These are phyloP conservation scores for Beauveria rudraprayagi DNA, from an alignment of 2,329 filamentous ascomycete species.

Conservation along the genomic window DNA sequence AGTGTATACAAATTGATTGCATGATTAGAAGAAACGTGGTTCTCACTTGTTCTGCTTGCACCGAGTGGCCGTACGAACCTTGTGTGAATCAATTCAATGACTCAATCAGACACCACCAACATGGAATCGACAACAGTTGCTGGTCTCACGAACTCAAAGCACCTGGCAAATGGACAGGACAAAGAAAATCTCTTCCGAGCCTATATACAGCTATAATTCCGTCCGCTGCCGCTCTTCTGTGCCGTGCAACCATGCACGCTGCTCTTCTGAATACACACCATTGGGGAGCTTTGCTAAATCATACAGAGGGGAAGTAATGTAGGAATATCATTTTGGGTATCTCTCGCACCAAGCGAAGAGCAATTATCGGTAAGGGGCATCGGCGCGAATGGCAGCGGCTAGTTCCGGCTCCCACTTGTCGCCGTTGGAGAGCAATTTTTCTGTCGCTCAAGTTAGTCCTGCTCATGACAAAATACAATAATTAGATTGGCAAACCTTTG, in stretches of 20 bases:
- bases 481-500: slow-evolving; percentile 49
- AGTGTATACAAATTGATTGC: background rate
- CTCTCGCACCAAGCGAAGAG: background rate
- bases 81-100: too few species aligned
- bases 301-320: slow-evolving; percentile 8
- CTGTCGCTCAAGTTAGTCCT: slow-evolving; percentile 29
- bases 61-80: too few species aligned
- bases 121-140: too few species aligned
- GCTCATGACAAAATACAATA: background rate
- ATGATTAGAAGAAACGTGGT: background rate
- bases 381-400: slow-evolving; percentile 82
- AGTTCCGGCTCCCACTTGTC: slow-evolving; percentile 98
- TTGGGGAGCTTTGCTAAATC: slow-evolving; percentile 5
- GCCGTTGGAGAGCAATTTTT: slow-evolving; percentile 81
- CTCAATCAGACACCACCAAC: too few species aligned
- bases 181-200: slow-evolving; percentile 19
- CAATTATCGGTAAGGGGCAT: slow-evolving; percentile 77
- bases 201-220: slow-evolving; percentile 20
- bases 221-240: slow-evolving; percentile 11
- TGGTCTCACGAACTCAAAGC: slow-evolving; percentile 10
- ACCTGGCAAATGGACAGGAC: slow-evolving; percentile 16
- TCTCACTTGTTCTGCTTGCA: too few species aligned
- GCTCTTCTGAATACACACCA: slow-evolving; percentile 1
- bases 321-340: background rate
- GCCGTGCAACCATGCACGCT: background rate